phyloP scores from a whole-genome alignment of 2,329 filamentous ascomycete genomes.

The Alternaria longipes region DNA sequence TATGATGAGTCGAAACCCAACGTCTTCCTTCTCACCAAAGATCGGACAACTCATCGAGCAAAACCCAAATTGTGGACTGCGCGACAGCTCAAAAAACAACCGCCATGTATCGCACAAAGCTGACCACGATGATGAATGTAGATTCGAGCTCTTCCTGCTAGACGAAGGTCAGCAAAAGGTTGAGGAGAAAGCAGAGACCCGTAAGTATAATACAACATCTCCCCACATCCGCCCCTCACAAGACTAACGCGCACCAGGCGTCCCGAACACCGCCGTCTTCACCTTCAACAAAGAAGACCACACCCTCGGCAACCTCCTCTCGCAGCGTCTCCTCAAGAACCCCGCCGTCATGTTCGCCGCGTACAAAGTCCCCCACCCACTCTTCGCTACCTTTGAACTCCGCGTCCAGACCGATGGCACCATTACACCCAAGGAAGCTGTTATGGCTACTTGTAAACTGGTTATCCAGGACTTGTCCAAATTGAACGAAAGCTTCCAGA shows the following conservation, averaged over 20 bases:
- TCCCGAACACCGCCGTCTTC: conserved; percentile 95
- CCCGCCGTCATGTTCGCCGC: conserved; percentile 87
- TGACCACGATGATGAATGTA: conserved; percentile 53
- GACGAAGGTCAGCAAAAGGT: conserved; percentile 92
- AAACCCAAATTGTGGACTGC: conserved; percentile 18
- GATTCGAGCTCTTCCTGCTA: conserved; percentile 93
- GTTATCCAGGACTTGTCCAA: conserved; percentile 82
- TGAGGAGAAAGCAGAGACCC: conserved; percentile 85
- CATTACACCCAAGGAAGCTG: conserved; percentile 86
- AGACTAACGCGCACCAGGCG: conserved; percentile 65
- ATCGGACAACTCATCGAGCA: conserved; percentile 24
- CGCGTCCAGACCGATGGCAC: conserved; percentile 92
- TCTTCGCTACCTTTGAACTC: conserved; percentile 67
- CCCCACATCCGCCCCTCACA: neutral
- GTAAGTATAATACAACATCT: conserved; percentile 65
- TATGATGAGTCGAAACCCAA: conserved; percentile 7
- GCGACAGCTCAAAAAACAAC: conserved; percentile 17
- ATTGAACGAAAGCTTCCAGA: conserved; percentile 87
- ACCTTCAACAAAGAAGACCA: conserved; percentile 97
- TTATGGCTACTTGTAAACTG: conserved; percentile 81
- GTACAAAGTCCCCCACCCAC: conserved; percentile 73
- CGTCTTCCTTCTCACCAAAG: conserved; percentile 10
- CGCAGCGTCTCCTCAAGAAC: conserved; percentile 84
- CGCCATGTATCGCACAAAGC: conserved; percentile 19
- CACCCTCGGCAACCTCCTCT: conserved; percentile 89